Base-by-base conservation (phyloP, 1,139 yeast species). In the Meyerozyma carpophila region DNA sequence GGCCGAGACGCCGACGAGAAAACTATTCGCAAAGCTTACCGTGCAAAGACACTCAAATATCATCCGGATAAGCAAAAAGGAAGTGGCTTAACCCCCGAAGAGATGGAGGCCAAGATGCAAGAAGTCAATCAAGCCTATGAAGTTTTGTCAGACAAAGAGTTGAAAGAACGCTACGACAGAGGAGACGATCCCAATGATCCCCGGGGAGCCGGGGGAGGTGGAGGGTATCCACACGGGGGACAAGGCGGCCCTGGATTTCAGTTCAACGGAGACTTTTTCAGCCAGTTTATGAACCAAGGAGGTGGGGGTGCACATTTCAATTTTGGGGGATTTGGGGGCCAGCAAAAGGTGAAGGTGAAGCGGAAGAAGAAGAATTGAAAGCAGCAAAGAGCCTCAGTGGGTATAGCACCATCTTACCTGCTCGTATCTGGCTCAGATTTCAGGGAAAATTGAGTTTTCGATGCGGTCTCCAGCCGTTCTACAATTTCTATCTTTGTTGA, bases 101-200 rank as follows among this genome's bases (percentile, higher is more conserved):
- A 85, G 49, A 84, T 85, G 36, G 95, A 89, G 61, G 70, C 70
- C 39, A 88, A 86, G 56, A 93, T 93, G 94, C 90, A 95, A 45
- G 91, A 84, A 42, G 87, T 93, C 50, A 93, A 93, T 62, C 89
- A 85, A 58, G 98, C 98, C 0, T 91, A 93, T 60, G 98, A 91
- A 58, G 82, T 85, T 3, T 69, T 93, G 40, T 78, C 91, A 8
- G 80, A 85, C 52, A 76, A 77, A 2, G 87, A 82, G 41, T 68
- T 77, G 47, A 76, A 83, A 45, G 78, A 70, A 46, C 72, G 84
- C 42, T 88, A 85, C 56, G 95, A 88, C 57, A 53, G 69, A 32
- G 86, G 85, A 26, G 78, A 73, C 43, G 82, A 79, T 55, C 80
- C 82, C 4, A 78, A 75, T 46, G 83, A 75, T 55, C 76, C 63